Conservation (phyloP, 1,139 yeast species). For the Arxiozyma slooffiae region DNA sequence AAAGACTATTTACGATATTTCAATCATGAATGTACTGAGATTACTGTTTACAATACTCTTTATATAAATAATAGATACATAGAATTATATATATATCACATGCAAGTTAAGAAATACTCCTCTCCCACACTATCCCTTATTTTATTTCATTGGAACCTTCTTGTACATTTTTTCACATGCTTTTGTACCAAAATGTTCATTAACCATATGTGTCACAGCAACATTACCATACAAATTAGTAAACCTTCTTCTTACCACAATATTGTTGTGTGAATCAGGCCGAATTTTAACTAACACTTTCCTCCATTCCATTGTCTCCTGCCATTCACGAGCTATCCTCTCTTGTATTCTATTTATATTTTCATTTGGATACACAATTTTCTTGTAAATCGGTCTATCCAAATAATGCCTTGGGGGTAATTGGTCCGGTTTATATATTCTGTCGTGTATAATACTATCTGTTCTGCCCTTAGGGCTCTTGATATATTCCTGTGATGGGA, state of each 20-base stretch:
- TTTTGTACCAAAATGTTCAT: conserved; percentile 45
- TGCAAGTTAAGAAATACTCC: too few species aligned
- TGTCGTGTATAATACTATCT: conserved; percentile 68
- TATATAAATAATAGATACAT: not conserved
- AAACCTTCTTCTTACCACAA: conserved; percentile 77
- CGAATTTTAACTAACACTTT: conserved; percentile 76
- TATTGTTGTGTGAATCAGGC: conserved; percentile 95
- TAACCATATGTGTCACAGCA: conserved; percentile 70
- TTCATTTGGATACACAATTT: conserved; percentile 26
- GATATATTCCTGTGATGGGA: conserved; percentile 65
- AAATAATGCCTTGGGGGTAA: conserved; percentile 45
- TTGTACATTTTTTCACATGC: conserved; percentile 6
- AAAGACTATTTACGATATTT: too few species aligned
- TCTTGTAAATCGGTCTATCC: conserved; percentile 20
- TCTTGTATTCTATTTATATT: conserved; percentile 51
- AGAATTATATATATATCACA: too few species aligned
- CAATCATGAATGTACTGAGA: not conserved
- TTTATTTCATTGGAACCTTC: not conserved
- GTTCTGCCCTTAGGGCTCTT: conserved; percentile 48
- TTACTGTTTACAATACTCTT: too few species aligned
- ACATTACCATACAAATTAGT: conserved; percentile 97
- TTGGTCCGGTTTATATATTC: conserved; percentile 54
- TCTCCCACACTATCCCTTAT: not conserved
- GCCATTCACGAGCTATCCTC: conserved; percentile 81
- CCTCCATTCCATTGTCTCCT: conserved; percentile 77